Evolutionary conservation across 352 stramenopile species (phyloP).

Genomic region (Pythium phragmiticola): DNA sequence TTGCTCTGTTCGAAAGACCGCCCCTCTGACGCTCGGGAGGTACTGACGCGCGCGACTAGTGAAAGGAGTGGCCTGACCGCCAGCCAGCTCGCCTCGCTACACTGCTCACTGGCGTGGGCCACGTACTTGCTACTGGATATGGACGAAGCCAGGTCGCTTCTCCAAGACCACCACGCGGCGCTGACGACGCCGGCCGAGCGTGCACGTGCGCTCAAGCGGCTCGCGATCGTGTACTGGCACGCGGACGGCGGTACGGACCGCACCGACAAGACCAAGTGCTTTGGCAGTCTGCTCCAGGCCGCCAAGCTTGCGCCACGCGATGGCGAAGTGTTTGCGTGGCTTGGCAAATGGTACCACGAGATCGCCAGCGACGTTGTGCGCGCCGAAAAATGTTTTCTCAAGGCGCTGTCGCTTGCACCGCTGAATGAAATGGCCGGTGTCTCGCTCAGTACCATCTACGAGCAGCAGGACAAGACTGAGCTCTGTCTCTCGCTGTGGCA

Average conservation of each 20-base stretch:
- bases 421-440: constrained; percentile 56
- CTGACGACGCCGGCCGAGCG: constrained; percentile 32
- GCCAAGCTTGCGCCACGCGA: constrained; percentile 73
- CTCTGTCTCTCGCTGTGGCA: constrained; percentile 74
- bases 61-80: constrained; percentile 11
- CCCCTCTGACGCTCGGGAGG: constrained; percentile 31
- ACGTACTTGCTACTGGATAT: constrained; percentile 31
- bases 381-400: constrained; percentile 86
- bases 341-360: constrained; percentile 78
- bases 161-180: constrained; percentile 38
- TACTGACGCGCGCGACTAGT: constrained; percentile 26
- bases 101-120: constrained; percentile 49
- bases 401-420: constrained; percentile 62
- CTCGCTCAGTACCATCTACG: constrained; percentile 70
- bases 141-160: constrained; percentile 32
- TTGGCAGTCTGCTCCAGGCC: constrained; percentile 60
- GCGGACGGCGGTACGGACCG: constrained; percentile 46
- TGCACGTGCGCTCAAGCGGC: constrained; percentile 54
- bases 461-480: constrained; percentile 53
- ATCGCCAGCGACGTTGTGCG: constrained; percentile 58
- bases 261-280: constrained; percentile 60
- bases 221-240: constrained; percentile 80
- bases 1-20: constrained; percentile 39
- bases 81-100: constrained; percentile 24
- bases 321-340: constrained; percentile 62